Conservation (phyloP, 2,329 filamentous ascomycete genomes). For the Botrytis squamosa region DNA sequence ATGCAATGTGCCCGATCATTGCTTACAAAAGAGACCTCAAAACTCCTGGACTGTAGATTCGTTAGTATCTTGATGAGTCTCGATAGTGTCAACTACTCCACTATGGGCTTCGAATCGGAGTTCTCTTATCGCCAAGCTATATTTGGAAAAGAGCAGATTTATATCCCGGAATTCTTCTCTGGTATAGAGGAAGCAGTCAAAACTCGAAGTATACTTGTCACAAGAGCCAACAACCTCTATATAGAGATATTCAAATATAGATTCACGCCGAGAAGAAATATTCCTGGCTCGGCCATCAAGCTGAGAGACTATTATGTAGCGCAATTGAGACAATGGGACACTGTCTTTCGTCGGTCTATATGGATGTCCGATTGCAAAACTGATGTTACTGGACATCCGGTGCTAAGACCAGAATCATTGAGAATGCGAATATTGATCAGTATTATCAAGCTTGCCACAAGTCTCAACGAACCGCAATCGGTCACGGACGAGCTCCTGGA, state of each 20-base stretch:
- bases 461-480: slow-evolving; percentile 16
- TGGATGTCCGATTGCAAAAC: background rate
- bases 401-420: slow-evolving; percentile 5
- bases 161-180: slow-evolving; percentile 41
- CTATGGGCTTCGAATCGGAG: slow-evolving; percentile 48
- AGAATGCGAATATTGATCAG: slow-evolving; percentile 1
- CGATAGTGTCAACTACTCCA: slow-evolving; percentile 46
- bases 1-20: slow-evolving; percentile 43
- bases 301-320: slow-evolving; percentile 15
- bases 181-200: slow-evolving; percentile 33
- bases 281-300: slow-evolving; percentile 19
- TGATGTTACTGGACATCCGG: background rate
- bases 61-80: slow-evolving; percentile 59
- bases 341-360: slow-evolving; percentile 9
- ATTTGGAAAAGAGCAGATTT: slow-evolving; percentile 5
- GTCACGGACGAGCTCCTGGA: slow-evolving; percentile 5
- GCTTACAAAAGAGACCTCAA: slow-evolving; percentile 22
- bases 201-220: slow-evolving; percentile 33
- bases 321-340: slow-evolving; percentile 14
- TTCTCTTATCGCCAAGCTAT: slow-evolving; percentile 53
- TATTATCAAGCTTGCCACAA: slow-evolving; percentile 12
- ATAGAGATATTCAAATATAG: slow-evolving; percentile 26
- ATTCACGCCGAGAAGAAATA: slow-evolving; percentile 39
- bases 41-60: slow-evolving; percentile 51
- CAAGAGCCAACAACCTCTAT: slow-evolving; percentile 44